Percentiles rank a stretch among this genome's conserved stretches.
phyloP scores from a whole-genome alignment of 164 flowering plant species.

The Cinnamomum micranthum region DNA sequence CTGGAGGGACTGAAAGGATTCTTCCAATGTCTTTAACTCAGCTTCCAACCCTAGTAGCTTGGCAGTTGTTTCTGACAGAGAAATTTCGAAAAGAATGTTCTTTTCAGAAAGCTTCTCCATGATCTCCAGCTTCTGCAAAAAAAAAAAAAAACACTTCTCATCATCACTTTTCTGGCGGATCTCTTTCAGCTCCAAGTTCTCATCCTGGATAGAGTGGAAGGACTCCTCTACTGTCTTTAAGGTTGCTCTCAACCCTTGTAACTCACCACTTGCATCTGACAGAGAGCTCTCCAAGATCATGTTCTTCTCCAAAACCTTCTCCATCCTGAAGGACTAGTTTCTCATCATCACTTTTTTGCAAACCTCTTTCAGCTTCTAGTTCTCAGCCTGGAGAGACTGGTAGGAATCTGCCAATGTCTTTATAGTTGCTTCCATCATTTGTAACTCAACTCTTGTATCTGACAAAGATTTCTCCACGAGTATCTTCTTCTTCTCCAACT shows the following conservation, averaged over 20 bases:
- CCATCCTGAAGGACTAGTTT: slow-evolving; percentile 59
- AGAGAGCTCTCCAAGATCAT: slow-evolving; percentile 55
- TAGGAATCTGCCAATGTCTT: slow-evolving; percentile 52
- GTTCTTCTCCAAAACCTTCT: slow-evolving; percentile 58
- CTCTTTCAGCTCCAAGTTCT: background rate
- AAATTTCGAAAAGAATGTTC: background rate
- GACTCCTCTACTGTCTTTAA: slow-evolving; percentile 24
- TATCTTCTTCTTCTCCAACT: background rate
- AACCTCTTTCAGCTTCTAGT: slow-evolving; percentile 55
- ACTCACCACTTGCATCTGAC: slow-evolving; percentile 53
- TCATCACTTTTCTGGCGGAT: background rate
- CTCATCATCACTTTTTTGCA: background rate
- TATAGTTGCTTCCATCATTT: too few species aligned
- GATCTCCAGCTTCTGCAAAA: background rate
- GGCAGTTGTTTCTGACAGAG: background rate
- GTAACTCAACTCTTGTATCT: slow-evolving; percentile 7
- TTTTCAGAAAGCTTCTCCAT: background rate
- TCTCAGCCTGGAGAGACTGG: slow-evolving; percentile 53
- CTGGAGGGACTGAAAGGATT: slow-evolving; percentile 43
- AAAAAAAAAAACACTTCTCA: too few species aligned
- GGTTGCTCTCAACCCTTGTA: slow-evolving; percentile 50
- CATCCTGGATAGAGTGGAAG: background rate
- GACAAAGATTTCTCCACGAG: background rate
- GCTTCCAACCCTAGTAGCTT: background rate
- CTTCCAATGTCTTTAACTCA: slow-evolving; percentile 41